Evolutionary conservation across 2,329 filamentous ascomycete genomes (phyloP).

Genomic region (Aspergillus arachidicola): DNA sequence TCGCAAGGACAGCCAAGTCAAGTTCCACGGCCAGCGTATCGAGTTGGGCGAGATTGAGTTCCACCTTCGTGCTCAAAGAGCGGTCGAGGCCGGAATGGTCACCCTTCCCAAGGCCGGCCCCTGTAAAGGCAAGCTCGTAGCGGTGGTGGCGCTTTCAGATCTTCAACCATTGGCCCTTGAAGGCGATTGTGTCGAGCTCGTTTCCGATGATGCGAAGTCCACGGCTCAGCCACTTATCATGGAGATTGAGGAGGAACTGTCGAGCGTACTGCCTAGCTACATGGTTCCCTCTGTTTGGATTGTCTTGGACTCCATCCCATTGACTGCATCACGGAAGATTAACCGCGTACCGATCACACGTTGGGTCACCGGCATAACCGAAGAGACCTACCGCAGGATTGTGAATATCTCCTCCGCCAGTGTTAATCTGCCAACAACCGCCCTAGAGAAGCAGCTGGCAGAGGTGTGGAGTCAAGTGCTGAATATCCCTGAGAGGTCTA

Average conservation of each 20-base stretch:
- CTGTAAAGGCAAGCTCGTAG: not conserved
- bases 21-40: constrained; percentile 66
- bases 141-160: constrained; percentile 2
- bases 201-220: not conserved
- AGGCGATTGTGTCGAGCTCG: not conserved
- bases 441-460: not conserved
- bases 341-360: not conserved
- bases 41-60: constrained; percentile 55
- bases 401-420: not conserved
- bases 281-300: not conserved
- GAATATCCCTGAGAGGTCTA: not conserved
- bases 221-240: not conserved
- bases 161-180: constrained; percentile 5
- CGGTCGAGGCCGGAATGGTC: not conserved
- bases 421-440: not conserved
- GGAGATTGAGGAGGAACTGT: not conserved
- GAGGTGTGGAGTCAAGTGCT: not conserved
- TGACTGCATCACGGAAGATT: not conserved
- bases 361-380: not conserved
- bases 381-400: not conserved
- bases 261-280: not conserved
- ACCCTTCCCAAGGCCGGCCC: not conserved
- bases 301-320: not conserved
- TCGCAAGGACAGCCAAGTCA: constrained; percentile 66
- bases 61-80: not conserved